Evolutionary conservation across 2,329 filamentous ascomycete genomes (phyloP).

Genomic region (Fusarium sacchari): DNA sequence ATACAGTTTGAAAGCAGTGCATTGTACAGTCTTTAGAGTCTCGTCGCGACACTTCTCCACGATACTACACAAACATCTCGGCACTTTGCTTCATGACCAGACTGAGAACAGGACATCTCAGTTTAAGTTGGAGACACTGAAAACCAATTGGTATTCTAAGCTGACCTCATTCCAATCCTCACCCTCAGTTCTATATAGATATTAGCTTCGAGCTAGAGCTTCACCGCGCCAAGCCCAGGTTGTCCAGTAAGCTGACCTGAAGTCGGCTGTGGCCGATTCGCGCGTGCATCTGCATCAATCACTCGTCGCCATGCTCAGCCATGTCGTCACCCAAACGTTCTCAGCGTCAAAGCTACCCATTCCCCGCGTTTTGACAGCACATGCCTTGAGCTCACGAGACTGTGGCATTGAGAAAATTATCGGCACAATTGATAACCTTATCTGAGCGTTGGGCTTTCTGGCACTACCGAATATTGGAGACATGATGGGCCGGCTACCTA

Average conservation of each 20-base stretch:
- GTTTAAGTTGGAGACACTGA: background rate
- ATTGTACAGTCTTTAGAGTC: background rate
- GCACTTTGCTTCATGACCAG: background rate
- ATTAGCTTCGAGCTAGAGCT: conserved; percentile 5
- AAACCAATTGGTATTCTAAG: conserved; percentile 12
- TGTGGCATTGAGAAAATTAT: conserved; percentile 7
- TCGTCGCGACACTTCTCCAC: background rate
- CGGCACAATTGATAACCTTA: background rate
- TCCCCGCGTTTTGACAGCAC: conserved; percentile 31
- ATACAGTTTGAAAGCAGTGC: background rate
- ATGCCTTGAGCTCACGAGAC: conserved; percentile 29
- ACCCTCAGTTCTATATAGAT: background rate
- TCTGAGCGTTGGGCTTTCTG: conserved; percentile 15
- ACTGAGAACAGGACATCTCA: background rate
- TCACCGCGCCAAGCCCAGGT: conserved; percentile 4
- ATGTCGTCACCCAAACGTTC: conserved; percentile 36
- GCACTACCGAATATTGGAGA: background rate
- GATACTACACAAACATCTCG: background rate
- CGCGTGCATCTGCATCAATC: conserved; percentile 1
- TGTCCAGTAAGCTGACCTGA: conserved; percentile 25
- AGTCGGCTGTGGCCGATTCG: background rate
- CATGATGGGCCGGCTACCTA: conserved; percentile 3
- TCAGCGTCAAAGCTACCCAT: conserved; percentile 18
- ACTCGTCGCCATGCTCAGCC: conserved; percentile 15
- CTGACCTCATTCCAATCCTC: conserved; percentile 9